Percentiles rank a stretch among this genome's conserved stretches.
Conservation (phyloP, 805 yeast genomes). For the Hanseniaspora valbyensis region DNA sequence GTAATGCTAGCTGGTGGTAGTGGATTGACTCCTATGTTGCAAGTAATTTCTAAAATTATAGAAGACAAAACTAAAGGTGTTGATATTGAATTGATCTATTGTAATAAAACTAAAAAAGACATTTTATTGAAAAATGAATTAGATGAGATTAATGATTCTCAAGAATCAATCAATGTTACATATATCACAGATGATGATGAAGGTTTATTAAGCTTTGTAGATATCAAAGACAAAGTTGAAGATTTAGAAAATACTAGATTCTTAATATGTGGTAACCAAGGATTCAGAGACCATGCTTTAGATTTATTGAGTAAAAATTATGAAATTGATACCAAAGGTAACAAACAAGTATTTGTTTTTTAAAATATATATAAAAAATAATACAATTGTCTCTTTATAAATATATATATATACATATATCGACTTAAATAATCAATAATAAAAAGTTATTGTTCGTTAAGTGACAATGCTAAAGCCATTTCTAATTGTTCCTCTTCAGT, state of each 20-base stretch:
- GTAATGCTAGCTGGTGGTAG: slow-evolving; percentile 76
- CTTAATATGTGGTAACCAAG: slow-evolving; percentile 66
- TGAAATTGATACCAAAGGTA: slow-evolving; percentile 36
- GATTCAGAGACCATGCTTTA: slow-evolving; percentile 48
- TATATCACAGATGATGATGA: slow-evolving; percentile 32
- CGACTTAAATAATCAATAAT: not conserved
- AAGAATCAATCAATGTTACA: slow-evolving; percentile 55
- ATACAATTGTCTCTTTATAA: too few relatives aligned
- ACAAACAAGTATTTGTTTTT: slow-evolving; percentile 50
- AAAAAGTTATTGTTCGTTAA: too few relatives aligned
- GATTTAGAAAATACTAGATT: slow-evolving; percentile 37
- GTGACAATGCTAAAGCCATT: slow-evolving; percentile 28
- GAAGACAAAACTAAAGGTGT: slow-evolving; percentile 60
- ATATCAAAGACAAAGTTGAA: slow-evolving; percentile 4
- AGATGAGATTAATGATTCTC: slow-evolving; percentile 53
- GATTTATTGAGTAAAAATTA: slow-evolving; percentile 51
- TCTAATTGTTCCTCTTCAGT: slow-evolving; percentile 19
- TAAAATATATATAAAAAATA: slow-evolving; percentile 25
- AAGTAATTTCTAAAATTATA: slow-evolving; percentile 58
- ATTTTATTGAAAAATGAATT: slow-evolving; percentile 60
- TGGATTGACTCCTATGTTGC: slow-evolving; percentile 83
- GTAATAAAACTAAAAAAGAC: slow-evolving; percentile 68
- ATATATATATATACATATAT: not conserved
- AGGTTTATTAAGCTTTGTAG: slow-evolving; percentile 4
- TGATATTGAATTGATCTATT: slow-evolving; percentile 50